Conservation (phyloP, 768 basidiomycete species). For the Mycena metata region DNA sequence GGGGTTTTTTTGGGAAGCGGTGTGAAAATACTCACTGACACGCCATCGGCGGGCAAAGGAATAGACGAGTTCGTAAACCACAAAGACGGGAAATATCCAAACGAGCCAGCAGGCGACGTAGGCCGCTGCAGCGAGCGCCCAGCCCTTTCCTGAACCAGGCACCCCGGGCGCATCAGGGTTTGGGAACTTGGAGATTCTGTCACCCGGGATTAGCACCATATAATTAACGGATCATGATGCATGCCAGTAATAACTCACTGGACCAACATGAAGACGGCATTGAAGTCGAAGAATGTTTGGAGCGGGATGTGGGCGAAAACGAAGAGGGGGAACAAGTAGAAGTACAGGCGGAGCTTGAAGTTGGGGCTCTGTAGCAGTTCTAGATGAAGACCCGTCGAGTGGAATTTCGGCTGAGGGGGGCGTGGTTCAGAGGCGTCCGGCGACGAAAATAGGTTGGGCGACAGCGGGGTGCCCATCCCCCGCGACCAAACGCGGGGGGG, state of each 20-base stretch:
- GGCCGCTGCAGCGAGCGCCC: slow-evolving; percentile 86
- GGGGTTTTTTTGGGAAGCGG: slow-evolving; percentile 23
- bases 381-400: slow-evolving; percentile 74
- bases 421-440: slow-evolving; percentile 49
- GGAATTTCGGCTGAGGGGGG: slow-evolving; percentile 73
- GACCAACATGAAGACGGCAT: slow-evolving; percentile 84
- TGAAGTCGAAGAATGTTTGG: slow-evolving; percentile 92
- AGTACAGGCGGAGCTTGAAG: slow-evolving; percentile 68
- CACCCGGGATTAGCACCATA: not conserved
- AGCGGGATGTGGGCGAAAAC: slow-evolving; percentile 79
- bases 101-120: slow-evolving; percentile 86
- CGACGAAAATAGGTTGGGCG: slow-evolving; percentile 60
- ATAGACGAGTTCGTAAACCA: slow-evolving; percentile 84
- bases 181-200: slow-evolving; percentile 81
- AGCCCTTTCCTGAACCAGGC: slow-evolving; percentile 79
- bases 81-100: slow-evolving; percentile 79
- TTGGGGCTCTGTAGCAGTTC: slow-evolving; percentile 76
- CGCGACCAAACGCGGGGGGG: slow-evolving; percentile 71
- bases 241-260: slow-evolving; percentile 69
- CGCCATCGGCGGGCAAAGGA: slow-evolving; percentile 84
- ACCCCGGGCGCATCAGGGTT: slow-evolving; percentile 78
- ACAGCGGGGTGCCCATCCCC: slow-evolving; percentile 60
- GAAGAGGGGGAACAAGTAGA: slow-evolving; percentile 77
- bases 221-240: slow-evolving; percentile 23
- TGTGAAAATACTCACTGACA: slow-evolving; percentile 70